These are phyloP conservation scores for Coemansia nantahalensis DNA, from an alignment of 192 early-diverging fungal genomes.

Conservation along the genomic window DNA sequence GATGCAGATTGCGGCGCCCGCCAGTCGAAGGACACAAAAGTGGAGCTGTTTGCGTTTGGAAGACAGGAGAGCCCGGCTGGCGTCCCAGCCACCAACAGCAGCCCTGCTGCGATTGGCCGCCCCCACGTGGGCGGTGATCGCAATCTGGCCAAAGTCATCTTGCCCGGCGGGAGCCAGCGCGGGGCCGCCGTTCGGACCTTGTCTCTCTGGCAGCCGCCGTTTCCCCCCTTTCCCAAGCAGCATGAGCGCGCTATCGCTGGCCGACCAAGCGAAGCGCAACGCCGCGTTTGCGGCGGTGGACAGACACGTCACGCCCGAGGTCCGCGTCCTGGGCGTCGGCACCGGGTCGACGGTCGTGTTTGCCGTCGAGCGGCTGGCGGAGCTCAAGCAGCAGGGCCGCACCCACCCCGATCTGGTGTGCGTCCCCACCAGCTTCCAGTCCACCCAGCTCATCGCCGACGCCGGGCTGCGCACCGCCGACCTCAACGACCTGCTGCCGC, in stretches of 20 bases:
- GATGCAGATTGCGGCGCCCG: too few relatives aligned
- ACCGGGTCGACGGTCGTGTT: slow-evolving; percentile 86
- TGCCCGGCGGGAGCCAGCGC: too few relatives aligned
- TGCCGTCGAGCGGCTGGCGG: slow-evolving; percentile 76
- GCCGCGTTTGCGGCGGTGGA: slow-evolving; percentile 92
- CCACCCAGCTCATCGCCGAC: slow-evolving; percentile 76
- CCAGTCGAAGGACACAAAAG: too few relatives aligned
- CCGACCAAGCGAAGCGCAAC: slow-evolving; percentile 75
- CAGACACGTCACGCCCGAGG: slow-evolving; percentile 68
- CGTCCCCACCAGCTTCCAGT: slow-evolving; percentile 93
- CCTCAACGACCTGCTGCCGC: slow-evolving; percentile 69
- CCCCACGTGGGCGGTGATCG: too few relatives aligned
- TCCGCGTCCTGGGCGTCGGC: slow-evolving; percentile 83
- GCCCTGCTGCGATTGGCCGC: too few relatives aligned
- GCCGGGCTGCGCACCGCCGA: slow-evolving; percentile 76
- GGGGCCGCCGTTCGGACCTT: too few relatives aligned
- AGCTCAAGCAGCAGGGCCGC: slow-evolving; percentile 58
- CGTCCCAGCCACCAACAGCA: too few relatives aligned
- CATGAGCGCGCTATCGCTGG: slow-evolving; percentile 29
- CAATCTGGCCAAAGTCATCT: too few relatives aligned
- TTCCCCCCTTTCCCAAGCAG: not conserved
- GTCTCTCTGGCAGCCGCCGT: too few relatives aligned
- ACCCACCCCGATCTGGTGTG: slow-evolving; percentile 68
- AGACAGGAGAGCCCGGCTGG: too few relatives aligned
- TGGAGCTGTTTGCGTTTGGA: slow-evolving; percentile 4